These are phyloP conservation scores for Neckera pumila DNA, from an alignment of 225 moss, liverwort and hornwort genomes.

Conservation along the genomic window DNA sequence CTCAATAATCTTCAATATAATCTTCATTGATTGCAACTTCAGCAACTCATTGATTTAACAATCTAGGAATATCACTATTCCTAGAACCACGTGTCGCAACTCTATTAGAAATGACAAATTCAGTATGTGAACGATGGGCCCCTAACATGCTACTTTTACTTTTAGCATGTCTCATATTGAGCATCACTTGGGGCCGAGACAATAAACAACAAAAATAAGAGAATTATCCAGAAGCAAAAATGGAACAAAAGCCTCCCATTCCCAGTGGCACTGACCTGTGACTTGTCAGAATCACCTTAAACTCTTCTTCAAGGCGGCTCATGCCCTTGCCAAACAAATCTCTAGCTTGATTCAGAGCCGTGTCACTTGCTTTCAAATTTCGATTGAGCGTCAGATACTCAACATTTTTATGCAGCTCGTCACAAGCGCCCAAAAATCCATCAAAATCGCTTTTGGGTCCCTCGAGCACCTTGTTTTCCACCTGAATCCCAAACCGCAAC, in stretches of 20 bases:
- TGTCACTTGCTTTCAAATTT: slow-evolving; percentile 78
- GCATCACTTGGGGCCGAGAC: background rate
- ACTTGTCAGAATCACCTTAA: slow-evolving; percentile 40
- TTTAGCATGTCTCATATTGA: background rate
- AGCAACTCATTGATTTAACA: background rate
- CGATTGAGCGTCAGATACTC: slow-evolving; percentile 80
- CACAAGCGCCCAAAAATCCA: slow-evolving; percentile 79
- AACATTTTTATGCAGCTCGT: slow-evolving; percentile 68
- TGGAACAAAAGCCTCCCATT: background rate
- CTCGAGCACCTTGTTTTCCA: slow-evolving; percentile 72
- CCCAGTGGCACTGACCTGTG: slow-evolving; percentile 42
- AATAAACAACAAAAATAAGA: background rate
- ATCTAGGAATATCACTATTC: background rate
- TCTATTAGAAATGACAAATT: background rate
- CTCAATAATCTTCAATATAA: background rate
- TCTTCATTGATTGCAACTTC: background rate
- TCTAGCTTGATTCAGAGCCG: slow-evolving; percentile 69
- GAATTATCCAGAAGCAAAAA: background rate
- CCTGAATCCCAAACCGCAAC: slow-evolving; percentile 30
- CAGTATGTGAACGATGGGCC: background rate
- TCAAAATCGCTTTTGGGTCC: slow-evolving; percentile 66
- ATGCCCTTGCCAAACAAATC: slow-evolving; percentile 75
- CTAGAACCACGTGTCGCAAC: background rate
- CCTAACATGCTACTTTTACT: background rate
- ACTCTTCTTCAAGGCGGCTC: slow-evolving; percentile 84